Base-by-base conservation (phyloP, 2,329 filamentous ascomycete species). In the Cytospora piceicola region DNA sequence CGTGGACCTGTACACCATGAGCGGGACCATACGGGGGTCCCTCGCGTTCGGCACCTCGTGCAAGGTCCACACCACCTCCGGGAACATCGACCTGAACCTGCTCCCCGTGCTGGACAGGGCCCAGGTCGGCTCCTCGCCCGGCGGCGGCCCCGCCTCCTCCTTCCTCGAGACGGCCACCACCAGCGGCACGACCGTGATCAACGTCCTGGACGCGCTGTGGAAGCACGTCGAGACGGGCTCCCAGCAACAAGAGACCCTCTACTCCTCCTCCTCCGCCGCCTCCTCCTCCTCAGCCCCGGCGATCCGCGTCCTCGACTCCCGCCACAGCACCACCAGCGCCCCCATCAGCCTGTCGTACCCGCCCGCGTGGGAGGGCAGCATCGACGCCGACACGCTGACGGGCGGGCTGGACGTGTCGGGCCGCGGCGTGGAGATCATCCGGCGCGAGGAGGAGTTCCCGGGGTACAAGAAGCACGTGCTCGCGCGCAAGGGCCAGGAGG, bases 311-410 rank as follows among this genome's bases (percentile, higher is more conserved):
- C 73, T 87, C 5, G 69, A 73, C 42, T 77, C 79, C 3, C 68
- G 70, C 8, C 83, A 87, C 73, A 73, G 67, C 27, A 79, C 80
- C 51, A 77, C 82, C 12, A 82, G 80, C 62, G 83, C 82, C 8
- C 58, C 71, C 36, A 69, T 85, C 57, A 71, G 70, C 17, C 73
- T 86, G 27, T 67, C 59, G 20, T 85, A 84, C 69, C 84, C 85
- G 0, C 71, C 70, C 27, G 74, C 78, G 2, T 87, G 84, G 85
- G 79, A 81, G 68, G 85, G 85, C 17, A 68, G 69, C 24, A 72
- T 85, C 39, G 67, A 67, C 12, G 77, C 80, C 15, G 64, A 76
- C 65, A 77, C 78, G 22, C 73, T 81, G 20, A 78, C 78, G 29
- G 83, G 83, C 2, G 68, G 63, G 12, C 73, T 85, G 34, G 61